phyloP scores from a whole-genome alignment of 129 eudicot genomes.

The Glebionis coronaria region DNA sequence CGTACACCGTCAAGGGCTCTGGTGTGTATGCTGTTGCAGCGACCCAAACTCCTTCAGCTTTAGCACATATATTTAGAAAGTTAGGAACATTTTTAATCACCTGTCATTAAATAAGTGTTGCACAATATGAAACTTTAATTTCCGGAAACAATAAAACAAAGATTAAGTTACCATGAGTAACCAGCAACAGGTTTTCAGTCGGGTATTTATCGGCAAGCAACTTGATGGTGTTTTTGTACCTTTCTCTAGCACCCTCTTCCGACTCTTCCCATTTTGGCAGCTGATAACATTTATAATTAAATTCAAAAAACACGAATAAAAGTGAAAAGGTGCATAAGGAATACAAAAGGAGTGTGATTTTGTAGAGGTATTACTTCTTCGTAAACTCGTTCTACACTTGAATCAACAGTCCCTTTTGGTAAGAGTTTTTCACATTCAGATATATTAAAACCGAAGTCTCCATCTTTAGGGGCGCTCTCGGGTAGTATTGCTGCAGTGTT shows the following conservation, averaged over 20 bases:
- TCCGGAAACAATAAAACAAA: constrained; percentile 1
- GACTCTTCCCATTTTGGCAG: constrained; percentile 86
- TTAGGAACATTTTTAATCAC: background rate
- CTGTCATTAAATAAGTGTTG: no score
- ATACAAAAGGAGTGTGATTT: background rate
- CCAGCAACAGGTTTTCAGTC: constrained; percentile 75
- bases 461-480: constrained; percentile 70
- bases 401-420: constrained; percentile 71
- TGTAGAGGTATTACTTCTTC: constrained; percentile 48
- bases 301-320: background rate
- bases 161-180: constrained; percentile 65
- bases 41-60: constrained; percentile 74
- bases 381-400: constrained; percentile 42
- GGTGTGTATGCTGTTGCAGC: constrained; percentile 41
- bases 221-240: constrained; percentile 56
- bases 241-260: constrained; percentile 45
- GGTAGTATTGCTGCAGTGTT: constrained; percentile 59
- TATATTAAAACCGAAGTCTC: constrained; percentile 57
- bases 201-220: constrained; percentile 88
- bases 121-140: no score
- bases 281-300: constrained; percentile 30
- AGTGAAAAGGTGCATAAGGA: no score
- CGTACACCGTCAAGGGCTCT: constrained; percentile 26
- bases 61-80: background rate
- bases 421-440: constrained; percentile 64